Percentiles rank a stretch among this genome's conserved stretches.
Conservation (phyloP, 306 rosid genomes). For the Cicer yamashitae region DNA sequence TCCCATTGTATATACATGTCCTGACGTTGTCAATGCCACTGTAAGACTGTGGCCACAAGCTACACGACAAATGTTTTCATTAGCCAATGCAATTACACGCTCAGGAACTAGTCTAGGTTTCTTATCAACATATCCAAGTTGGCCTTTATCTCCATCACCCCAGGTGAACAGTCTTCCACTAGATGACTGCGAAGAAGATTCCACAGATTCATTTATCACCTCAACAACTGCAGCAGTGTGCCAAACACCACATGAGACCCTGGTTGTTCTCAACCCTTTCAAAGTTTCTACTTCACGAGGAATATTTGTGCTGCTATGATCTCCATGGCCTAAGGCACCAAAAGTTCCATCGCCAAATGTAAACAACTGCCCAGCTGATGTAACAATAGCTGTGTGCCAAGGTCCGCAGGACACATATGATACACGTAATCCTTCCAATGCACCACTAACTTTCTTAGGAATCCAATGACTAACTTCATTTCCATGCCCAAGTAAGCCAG, state of each 20-base stretch:
- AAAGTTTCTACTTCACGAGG: conserved; percentile 85
- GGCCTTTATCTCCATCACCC: conserved; percentile 97
- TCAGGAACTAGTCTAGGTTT: conserved; percentile 73
- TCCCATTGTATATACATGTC: conserved; percentile 89
- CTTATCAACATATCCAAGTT: conserved; percentile 78
- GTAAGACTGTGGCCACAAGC: conserved; percentile 91
- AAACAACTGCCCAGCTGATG: conserved; percentile 87
- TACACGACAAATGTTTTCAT: conserved; percentile 73
- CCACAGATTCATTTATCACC: conserved; percentile 57
- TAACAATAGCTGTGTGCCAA: conserved; percentile 93
- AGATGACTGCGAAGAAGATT: conserved; percentile 56
- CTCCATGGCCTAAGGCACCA: conserved; percentile 97
- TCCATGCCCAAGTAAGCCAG: conserved; percentile 88
- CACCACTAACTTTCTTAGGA: conserved; percentile 82
- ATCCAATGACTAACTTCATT: conserved; percentile 84
- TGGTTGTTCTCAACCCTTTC: conserved; percentile 72
- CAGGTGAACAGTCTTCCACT: conserved; percentile 83
- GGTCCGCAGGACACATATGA: conserved; percentile 90
- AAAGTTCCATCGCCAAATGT: conserved; percentile 99
- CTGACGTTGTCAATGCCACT: conserved; percentile 77
- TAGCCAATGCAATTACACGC: conserved; percentile 65
- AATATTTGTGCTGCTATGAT: conserved; percentile 62
- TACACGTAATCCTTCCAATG: conserved; percentile 72
- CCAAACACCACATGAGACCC: conserved; percentile 97
- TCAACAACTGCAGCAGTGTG: conserved; percentile 95